phyloP scores from a whole-genome alignment of 345 rosid genomes.

The Populus deltoides region DNA sequence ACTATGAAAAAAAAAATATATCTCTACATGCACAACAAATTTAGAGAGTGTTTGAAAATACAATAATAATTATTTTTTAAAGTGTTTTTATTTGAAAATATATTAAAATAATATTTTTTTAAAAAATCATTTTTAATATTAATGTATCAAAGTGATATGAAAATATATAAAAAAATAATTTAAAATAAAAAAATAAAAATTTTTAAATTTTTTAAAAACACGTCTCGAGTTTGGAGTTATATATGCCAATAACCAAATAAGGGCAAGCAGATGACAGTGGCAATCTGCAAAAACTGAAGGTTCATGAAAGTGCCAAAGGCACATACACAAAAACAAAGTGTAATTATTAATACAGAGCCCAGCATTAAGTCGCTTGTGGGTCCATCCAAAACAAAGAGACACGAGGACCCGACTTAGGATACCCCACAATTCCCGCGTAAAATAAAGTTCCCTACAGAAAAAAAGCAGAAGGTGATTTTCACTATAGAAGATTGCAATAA shows the following conservation, averaged over 20 bases:
- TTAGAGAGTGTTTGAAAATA: accelerated
- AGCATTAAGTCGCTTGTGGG: neutral
- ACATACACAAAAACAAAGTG: neutral
- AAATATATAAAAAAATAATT: too few relatives aligned
- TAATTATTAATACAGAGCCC: neutral
- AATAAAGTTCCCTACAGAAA: neutral
- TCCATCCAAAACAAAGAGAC: neutral
- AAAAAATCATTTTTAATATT: too few relatives aligned
- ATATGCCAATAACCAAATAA: neutral
- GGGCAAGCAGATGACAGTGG: neutral
- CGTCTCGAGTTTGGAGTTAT: neutral
- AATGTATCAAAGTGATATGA: too few relatives aligned
- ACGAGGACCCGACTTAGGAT: neutral
- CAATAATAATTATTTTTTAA: accelerated
- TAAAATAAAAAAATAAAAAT: too few relatives aligned
- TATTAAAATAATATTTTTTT: too few relatives aligned
- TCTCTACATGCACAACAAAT: too few relatives aligned
- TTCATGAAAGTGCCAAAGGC: neutral
- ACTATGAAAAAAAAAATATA: too few relatives aligned
- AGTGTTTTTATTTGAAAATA: too few relatives aligned
- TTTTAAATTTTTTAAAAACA: too few relatives aligned
- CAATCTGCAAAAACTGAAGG: neutral
- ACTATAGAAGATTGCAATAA: neutral
- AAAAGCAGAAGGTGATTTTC: neutral
- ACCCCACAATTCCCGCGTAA: conserved; percentile 30